Base-by-base conservation (phyloP, 768 basidiomycete genomes). In the Rhizopogon roseolus region DNA sequence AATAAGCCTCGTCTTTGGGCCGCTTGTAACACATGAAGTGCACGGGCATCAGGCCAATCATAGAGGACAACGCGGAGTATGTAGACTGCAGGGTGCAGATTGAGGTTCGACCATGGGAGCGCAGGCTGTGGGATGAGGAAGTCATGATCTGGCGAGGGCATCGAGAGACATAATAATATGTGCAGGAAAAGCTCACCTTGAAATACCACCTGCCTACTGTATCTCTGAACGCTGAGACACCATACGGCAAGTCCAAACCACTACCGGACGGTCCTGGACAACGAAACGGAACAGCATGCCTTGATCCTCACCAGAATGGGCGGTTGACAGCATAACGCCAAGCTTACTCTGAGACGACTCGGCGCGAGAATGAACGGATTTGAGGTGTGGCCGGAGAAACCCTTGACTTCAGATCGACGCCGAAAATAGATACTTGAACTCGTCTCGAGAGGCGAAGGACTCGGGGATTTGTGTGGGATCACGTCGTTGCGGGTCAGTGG, bases 1-100 rank as follows among this genome's bases (percentile, higher is more conserved):
- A 34, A 92, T 70, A 3, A 91, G 72, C 54, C 73, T 79, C 25
- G 88, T 90, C 3, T 73, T 66, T 6, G 53, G 46, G 17, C 54
- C 49, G 9, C 72, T 70, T 5, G 71, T 41, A 81, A 64, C 41
- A 82, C 79, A 37, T 71, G 71, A 22, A 55, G 57, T 22, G 80
- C 81, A 57, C 71, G 77, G 1, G 71, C 71, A 57, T 90, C 85
- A 1, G 87, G 83, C 88, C 89, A 90, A 61, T 92, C 89, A 60
- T 92, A 88, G 34, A 88, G 72, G 38, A 90, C 79, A 17, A 84
- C 82, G 22, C 88, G 81, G 29, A 90, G 71, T 34, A 90, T 72
- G 63, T 84, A 92, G 6, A 89, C 81, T 0, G 85, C 78, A 55
- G 85, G 74, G 50, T 79, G 60, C 53, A 61, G 66, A 49, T 73